Conservation (phyloP, 2,329 filamentous ascomycete genomes). For the Monilinia fructigena region DNA sequence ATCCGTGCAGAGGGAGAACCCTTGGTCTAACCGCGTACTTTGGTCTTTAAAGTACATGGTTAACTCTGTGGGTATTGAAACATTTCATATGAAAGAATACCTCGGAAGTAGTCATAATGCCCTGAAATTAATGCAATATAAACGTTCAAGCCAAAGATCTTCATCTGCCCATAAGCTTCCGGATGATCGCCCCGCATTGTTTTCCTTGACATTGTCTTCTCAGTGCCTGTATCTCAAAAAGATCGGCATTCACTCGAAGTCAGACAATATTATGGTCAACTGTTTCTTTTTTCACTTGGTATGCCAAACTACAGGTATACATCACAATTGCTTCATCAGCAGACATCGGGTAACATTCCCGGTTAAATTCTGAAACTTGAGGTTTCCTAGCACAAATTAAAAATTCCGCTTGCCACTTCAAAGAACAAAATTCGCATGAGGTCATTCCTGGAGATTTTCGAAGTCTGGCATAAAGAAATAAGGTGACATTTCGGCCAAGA, state of each 20-base stretch:
- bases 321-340: background rate
- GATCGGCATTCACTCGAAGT: background rate
- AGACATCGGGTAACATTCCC: background rate
- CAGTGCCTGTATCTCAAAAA: background rate
- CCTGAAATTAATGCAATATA: background rate
- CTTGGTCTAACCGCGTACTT: constrained; percentile 11
- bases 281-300: constrained; percentile 10
- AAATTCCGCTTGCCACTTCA: background rate
- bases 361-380: background rate
- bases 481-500: background rate
- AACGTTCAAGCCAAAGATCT: background rate
- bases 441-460: background rate
- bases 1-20: constrained; percentile 12
- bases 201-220: background rate
- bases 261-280: background rate
- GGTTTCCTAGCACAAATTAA: no score
- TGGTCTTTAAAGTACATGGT: background rate
- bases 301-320: background rate
- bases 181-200: background rate
- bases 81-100: background rate
- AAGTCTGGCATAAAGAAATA: background rate
- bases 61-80: background rate
- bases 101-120: background rate
- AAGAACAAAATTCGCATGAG: background rate
- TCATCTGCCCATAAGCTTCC: background rate